Evolutionary conservation across 768 basidiomycete genomes (phyloP).

Genomic region (Suillus subluteus): DNA sequence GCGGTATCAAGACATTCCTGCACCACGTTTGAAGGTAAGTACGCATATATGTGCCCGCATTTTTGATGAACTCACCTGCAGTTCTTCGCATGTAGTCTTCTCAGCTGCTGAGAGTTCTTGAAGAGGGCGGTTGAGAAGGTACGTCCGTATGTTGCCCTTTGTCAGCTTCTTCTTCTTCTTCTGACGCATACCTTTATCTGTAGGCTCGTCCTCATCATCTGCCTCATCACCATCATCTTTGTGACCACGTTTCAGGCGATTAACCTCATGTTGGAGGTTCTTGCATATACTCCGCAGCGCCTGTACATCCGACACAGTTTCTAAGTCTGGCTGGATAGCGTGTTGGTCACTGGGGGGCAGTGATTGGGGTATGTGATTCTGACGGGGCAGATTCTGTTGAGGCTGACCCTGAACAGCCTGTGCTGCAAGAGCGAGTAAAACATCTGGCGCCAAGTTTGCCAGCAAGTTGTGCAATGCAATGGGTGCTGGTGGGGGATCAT

Average conservation of each 20-base stretch:
- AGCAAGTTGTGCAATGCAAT: neutral
- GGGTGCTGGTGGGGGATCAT: neutral
- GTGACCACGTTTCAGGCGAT: neutral
- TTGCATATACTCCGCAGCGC: neutral
- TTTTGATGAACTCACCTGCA: too few species aligned
- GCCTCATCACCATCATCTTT: neutral
- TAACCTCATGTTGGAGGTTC: neutral
- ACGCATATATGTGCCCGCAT: too few species aligned
- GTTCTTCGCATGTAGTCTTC: too few species aligned
- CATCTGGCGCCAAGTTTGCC: neutral
- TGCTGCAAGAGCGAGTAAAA: neutral
- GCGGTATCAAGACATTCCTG: too few species aligned
- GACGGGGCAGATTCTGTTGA: neutral
- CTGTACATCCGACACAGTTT: neutral
- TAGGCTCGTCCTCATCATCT: neutral
- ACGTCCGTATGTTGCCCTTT: neutral
- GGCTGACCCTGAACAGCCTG: neutral
- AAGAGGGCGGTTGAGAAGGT: neutral
- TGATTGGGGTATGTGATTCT: neutral
- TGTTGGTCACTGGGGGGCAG: neutral
- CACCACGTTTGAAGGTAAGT: too few species aligned
- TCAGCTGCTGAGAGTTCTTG: too few species aligned
- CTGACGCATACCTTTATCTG: neutral
- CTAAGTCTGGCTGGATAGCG: neutral
- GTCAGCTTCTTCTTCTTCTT: neutral